These are phyloP conservation scores for Radiomyces spectabilis DNA, from an alignment of 192 early-diverging fungal species.

Conservation along the genomic window DNA sequence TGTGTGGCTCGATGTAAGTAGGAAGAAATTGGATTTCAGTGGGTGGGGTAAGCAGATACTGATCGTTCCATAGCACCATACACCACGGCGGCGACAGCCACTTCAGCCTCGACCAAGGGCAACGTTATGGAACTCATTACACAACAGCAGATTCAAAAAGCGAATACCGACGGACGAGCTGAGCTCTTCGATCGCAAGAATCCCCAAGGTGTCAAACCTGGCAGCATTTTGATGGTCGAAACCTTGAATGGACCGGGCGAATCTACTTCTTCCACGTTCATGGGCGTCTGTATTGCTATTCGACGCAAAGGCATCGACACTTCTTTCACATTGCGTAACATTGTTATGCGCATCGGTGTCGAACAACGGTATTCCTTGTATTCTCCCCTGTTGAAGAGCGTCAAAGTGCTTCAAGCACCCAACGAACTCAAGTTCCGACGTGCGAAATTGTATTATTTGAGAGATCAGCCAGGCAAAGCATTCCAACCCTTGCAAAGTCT, in stretches of 20 bases:
- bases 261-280: slow-evolving; percentile 49
- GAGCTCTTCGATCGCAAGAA: slow-evolving; percentile 55
- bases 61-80: slow-evolving; percentile 5
- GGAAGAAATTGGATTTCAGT: no score
- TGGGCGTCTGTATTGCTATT: slow-evolving; percentile 68
- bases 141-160: slow-evolving; percentile 50
- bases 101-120: slow-evolving; percentile 15
- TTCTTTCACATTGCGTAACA: slow-evolving; percentile 70
- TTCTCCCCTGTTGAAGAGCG: slow-evolving; percentile 69
- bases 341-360: slow-evolving; percentile 68
- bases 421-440: slow-evolving; percentile 51
- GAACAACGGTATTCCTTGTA: slow-evolving; percentile 68
- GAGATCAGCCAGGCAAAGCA: slow-evolving; percentile 68
- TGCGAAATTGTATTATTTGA: slow-evolving; percentile 71
- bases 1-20: no score
- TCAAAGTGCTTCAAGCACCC: slow-evolving; percentile 50
- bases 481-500: slow-evolving; percentile 41
- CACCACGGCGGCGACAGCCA: slow-evolving; percentile 8
- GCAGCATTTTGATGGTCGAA: slow-evolving; percentile 64
- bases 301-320: slow-evolving; percentile 66
- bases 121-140: slow-evolving; percentile 62
- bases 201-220: slow-evolving; percentile 47
- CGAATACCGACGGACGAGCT: slow-evolving; percentile 48
- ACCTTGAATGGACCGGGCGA: slow-evolving; percentile 48
- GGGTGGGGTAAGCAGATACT: no score